Conservation (phyloP, 495 filamentous ascomycete genomes). For the Coniosporium apollinis region DNA sequence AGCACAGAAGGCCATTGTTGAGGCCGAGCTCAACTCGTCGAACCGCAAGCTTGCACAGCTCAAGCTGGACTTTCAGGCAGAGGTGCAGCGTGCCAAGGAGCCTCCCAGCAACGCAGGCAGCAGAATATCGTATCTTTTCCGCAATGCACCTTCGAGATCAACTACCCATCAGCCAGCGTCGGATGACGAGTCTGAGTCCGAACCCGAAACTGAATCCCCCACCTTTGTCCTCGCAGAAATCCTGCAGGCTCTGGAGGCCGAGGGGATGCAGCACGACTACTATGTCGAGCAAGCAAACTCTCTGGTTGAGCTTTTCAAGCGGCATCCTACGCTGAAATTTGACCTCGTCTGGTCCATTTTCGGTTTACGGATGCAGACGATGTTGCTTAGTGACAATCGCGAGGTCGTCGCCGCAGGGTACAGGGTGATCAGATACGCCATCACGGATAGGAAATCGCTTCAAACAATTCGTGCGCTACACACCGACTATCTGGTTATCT, state of each 20-base stretch:
- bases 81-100: constrained; percentile 40
- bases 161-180: constrained; percentile 7
- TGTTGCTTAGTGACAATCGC: constrained; percentile 87
- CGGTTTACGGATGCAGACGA: constrained; percentile 77
- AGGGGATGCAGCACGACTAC: constrained; percentile 79
- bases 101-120: constrained; percentile 53
- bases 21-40: constrained; percentile 80
- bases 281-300: constrained; percentile 86
- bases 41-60: constrained; percentile 78
- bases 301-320: constrained; percentile 81
- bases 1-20: constrained; percentile 72
- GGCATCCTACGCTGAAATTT: constrained; percentile 84
- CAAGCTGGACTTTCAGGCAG: constrained; percentile 62
- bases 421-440: constrained; percentile 80
- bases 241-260: constrained; percentile 69
- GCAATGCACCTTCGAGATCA: constrained; percentile 18
- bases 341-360: constrained; percentile 92
- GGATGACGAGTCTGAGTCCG: constrained; percentile 46
- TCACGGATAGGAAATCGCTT: constrained; percentile 78
- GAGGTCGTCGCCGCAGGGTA: constrained; percentile 94
- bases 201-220: constrained; percentile 45
- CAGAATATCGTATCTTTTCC: constrained; percentile 54
- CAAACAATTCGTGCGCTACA: constrained; percentile 73
- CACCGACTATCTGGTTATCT: constrained; percentile 80
- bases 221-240: constrained; percentile 80